Evolutionary conservation across 192 early-diverging fungal species (phyloP).

Genomic region (Chytriomyces confervae): DNA sequence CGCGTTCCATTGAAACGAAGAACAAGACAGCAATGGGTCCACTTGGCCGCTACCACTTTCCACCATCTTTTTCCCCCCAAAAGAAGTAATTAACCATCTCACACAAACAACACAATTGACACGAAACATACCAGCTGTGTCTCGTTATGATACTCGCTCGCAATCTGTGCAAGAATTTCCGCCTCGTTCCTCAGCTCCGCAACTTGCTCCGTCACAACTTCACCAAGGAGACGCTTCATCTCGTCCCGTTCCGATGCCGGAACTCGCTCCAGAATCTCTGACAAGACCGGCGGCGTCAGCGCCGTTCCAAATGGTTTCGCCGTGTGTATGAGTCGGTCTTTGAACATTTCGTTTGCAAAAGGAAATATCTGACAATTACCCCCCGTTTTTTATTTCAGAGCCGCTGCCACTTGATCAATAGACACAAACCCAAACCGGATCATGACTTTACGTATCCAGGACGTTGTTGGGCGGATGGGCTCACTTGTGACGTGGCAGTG

Average conservation of each 20-base stretch:
- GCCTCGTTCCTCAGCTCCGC: constrained; percentile 4
- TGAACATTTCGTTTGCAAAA: no score
- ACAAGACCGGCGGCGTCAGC: constrained; percentile 3
- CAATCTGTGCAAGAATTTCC: not conserved
- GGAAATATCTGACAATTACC: no score
- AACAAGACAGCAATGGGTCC: no score
- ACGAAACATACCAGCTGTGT: not conserved
- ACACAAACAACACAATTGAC: not conserved
- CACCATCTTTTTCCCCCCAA: not conserved
- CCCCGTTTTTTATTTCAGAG: not conserved
- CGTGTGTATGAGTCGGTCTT: no score
- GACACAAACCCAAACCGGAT: not conserved
- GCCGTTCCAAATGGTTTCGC: not conserved
- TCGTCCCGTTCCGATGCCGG: constrained; percentile 11
- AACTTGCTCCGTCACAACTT: not conserved
- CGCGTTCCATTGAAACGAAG: no score
- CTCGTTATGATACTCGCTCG: constrained; percentile 8
- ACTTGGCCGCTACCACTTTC: no score
- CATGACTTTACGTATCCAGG: not conserved
- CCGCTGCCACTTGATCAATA: not conserved
- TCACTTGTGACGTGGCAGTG: not conserved
- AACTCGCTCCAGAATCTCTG: not conserved
- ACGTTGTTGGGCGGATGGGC: not conserved
- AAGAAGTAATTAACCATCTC: not conserved
- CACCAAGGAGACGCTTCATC: not conserved